Conservation (phyloP, 768 basidiomycete genomes). For the Kwoniella sp. region DNA sequence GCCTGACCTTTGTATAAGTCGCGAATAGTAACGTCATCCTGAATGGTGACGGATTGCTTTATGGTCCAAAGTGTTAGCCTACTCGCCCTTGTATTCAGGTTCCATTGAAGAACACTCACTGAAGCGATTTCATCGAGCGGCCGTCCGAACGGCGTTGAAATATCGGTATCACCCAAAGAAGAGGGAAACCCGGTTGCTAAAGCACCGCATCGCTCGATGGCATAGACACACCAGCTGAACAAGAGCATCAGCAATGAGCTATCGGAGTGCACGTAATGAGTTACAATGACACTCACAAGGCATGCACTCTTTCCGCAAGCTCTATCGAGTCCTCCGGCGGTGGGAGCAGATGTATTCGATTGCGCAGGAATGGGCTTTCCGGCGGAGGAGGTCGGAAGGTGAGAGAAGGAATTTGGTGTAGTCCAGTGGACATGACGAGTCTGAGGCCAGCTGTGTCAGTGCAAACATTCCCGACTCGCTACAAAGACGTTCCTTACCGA, state of each 20-base stretch:
- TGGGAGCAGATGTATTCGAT: constrained; percentile 33
- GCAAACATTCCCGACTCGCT: constrained; percentile 3
- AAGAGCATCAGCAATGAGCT: neutral
- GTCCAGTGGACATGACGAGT: constrained; percentile 38
- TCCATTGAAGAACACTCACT: constrained; percentile 18
- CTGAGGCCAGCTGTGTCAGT: constrained; percentile 9
- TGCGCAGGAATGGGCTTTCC: constrained; percentile 36
- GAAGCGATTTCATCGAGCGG: constrained; percentile 42
- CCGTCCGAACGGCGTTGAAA: constrained; percentile 48
- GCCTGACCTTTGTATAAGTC: constrained; percentile 35
- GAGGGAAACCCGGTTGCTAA: constrained; percentile 42
- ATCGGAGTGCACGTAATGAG: too few species aligned
- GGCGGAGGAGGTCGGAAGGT: constrained; percentile 28
- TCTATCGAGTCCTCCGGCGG: constrained; percentile 48
- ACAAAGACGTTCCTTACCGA: constrained; percentile 16
- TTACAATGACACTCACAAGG: constrained; percentile 35
- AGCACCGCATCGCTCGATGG: constrained; percentile 39
- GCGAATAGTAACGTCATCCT: constrained; percentile 41
- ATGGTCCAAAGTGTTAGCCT: neutral
- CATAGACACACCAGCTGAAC: constrained; percentile 41
- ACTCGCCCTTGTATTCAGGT: neutral
- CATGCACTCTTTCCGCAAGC: constrained; percentile 45
- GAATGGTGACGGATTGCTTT: constrained; percentile 36
- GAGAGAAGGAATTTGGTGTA: constrained; percentile 44
- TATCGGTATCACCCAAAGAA: constrained; percentile 39